These are phyloP conservation scores for Botrytis byssoidea DNA, from an alignment of 2,329 filamentous ascomycete genomes.

Conservation along the genomic window DNA sequence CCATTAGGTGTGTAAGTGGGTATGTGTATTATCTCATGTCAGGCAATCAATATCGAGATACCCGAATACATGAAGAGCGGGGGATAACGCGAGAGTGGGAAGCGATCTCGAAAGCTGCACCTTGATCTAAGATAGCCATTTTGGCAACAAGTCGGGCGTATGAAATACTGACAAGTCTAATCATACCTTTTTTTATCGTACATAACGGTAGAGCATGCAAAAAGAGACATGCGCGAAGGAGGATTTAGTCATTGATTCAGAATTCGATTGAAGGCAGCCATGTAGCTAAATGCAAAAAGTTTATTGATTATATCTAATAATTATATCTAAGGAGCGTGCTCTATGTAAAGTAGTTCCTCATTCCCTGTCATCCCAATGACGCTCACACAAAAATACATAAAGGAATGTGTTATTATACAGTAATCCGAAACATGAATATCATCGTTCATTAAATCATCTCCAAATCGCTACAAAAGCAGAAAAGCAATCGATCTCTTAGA, in stretches of 20 bases:
- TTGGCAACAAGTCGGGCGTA: fast-evolving
- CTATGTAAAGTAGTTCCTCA: neutral
- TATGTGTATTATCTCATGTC: neutral
- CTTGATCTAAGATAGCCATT: neutral
- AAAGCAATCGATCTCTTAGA: neutral
- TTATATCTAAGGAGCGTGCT: neutral
- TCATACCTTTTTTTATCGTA: neutral
- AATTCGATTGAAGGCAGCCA: neutral
- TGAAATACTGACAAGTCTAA: neutral
- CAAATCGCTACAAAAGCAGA: neutral
- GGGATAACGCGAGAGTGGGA: neutral
- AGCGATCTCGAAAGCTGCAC: neutral
- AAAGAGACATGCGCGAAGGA: neutral
- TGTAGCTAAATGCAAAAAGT: neutral
- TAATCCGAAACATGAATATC: neutral
- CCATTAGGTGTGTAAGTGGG: neutral
- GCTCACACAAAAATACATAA: neutral
- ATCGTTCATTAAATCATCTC: neutral
- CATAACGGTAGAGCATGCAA: neutral
- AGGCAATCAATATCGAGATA: neutral
- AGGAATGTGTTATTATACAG: neutral
- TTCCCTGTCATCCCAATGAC: neutral
- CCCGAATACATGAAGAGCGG: neutral
- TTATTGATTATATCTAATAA: constrained; percentile 1
- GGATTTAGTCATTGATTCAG: neutral